phyloP scores from a whole-genome alignment of 805 yeast species.

The Saturnispora ahearnii region DNA sequence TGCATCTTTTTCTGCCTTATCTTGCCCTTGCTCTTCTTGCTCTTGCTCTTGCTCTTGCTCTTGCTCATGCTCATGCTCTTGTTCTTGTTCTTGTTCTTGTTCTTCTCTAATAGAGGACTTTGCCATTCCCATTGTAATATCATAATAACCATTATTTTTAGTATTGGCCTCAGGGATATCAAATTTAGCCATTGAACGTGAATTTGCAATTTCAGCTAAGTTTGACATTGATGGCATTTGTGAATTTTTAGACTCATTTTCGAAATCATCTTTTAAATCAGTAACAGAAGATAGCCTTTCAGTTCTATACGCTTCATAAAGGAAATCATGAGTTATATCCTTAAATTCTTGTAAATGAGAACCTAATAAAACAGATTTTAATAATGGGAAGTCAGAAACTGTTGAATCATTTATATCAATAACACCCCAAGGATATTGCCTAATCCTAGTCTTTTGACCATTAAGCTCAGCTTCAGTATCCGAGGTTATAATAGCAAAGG shows the following conservation, averaged over 20 bases:
- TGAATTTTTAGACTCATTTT: slow-evolving; percentile 1
- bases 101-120: slow-evolving; percentile 12
- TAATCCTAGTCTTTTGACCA: slow-evolving; percentile 45
- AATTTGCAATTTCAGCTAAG: slow-evolving; percentile 42
- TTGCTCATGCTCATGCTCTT: not conserved
- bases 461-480: slow-evolving; percentile 46
- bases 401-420: slow-evolving; percentile 46
- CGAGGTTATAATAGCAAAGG: slow-evolving; percentile 64
- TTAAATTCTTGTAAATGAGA: slow-evolving; percentile 56
- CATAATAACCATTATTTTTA: slow-evolving; percentile 4
- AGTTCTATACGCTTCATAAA: slow-evolving; percentile 58
- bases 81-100: slow-evolving; percentile 1
- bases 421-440: slow-evolving; percentile 73
- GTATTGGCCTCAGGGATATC: slow-evolving; percentile 10
- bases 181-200: slow-evolving; percentile 25
- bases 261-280: slow-evolving; percentile 24
- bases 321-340: slow-evolving; percentile 56
- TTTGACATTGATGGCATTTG: slow-evolving; percentile 52
- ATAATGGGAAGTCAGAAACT: slow-evolving; percentile 43
- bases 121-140: slow-evolving; percentile 5
- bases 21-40: not conserved
- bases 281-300: slow-evolving; percentile 50
- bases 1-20: not conserved
- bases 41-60: slow-evolving; percentile 8
- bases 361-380: slow-evolving; percentile 48